These are phyloP conservation scores for Thermochaetoides dissita DNA, from an alignment of 2,329 filamentous ascomycete genomes.

Conservation along the genomic window DNA sequence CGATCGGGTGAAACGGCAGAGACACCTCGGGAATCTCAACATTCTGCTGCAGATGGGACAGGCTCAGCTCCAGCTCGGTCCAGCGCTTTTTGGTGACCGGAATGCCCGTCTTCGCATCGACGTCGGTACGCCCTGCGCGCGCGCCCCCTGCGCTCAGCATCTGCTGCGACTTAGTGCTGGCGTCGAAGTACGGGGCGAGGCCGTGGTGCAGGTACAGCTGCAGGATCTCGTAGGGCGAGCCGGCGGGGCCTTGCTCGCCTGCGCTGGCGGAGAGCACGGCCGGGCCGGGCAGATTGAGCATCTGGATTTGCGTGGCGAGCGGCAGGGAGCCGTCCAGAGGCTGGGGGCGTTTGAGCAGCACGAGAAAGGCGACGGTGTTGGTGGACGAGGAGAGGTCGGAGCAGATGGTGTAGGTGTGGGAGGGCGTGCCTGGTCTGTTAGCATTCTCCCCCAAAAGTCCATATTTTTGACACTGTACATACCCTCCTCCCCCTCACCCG, in stretches of 20 bases:
- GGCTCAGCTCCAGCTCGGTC: slow-evolving; percentile 79
- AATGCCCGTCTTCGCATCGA: slow-evolving; percentile 85
- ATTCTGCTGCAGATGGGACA: slow-evolving; percentile 90
- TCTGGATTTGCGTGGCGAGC: slow-evolving; percentile 76
- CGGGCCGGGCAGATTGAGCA: slow-evolving; percentile 79
- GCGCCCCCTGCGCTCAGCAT: slow-evolving; percentile 37
- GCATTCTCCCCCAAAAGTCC: no score
- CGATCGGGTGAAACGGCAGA: slow-evolving; percentile 73
- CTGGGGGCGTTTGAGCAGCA: slow-evolving; percentile 77
- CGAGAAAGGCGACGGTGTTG: slow-evolving; percentile 73
- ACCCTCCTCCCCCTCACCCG: no score
- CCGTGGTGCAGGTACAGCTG: slow-evolving; percentile 86
- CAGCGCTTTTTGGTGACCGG: slow-evolving; percentile 96
- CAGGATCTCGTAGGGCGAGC: slow-evolving; percentile 81
- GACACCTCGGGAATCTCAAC: slow-evolving; percentile 92
- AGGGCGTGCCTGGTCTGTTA: slow-evolving; percentile 14
- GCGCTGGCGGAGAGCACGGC: slow-evolving; percentile 53
- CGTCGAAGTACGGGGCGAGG: slow-evolving; percentile 92
- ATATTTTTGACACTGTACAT: no score
- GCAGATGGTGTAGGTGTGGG: slow-evolving; percentile 66
- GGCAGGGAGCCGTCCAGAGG: slow-evolving; percentile 74
- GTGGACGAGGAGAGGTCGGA: slow-evolving; percentile 67
- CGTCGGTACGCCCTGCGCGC: slow-evolving; percentile 58
- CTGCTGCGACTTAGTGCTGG: slow-evolving; percentile 75
- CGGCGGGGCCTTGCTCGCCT: slow-evolving; percentile 55